Evolutionary conservation across 2,329 filamentous ascomycete genomes (phyloP).

Genomic region (Aspergillus uvarum): DNA sequence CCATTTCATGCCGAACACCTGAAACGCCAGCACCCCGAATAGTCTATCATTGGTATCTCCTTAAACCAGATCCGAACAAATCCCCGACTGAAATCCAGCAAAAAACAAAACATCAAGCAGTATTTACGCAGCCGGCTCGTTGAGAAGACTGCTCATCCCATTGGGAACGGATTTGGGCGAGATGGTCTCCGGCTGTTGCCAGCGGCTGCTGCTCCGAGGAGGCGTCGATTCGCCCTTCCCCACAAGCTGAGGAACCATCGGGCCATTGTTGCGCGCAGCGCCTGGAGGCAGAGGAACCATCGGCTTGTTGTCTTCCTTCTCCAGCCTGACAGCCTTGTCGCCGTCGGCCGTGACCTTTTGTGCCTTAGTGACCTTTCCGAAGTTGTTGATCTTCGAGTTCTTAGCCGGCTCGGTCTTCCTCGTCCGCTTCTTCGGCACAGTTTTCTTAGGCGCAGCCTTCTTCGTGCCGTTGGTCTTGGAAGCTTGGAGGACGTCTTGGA

Average conservation of each 20-base stretch:
- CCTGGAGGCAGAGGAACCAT: constrained; percentile 38
- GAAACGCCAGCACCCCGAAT: constrained; percentile 20
- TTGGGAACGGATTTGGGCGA: constrained; percentile 25
- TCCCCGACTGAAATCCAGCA: constrained; percentile 7
- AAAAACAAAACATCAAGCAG: constrained; percentile 11
- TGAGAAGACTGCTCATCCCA: constrained; percentile 24
- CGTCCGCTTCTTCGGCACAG: constrained; percentile 21
- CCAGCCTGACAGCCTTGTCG: constrained; percentile 27
- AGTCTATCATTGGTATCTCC: constrained; percentile 41
- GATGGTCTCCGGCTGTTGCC: constrained; percentile 23
- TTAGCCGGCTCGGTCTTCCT: constrained; percentile 28
- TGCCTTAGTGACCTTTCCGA: constrained; percentile 36
- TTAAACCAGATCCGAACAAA: constrained; percentile 12
- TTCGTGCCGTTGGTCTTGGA: constrained; percentile 14
- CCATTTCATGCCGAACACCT: constrained; percentile 5
- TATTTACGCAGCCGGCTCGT: constrained; percentile 17
- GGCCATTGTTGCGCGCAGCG: constrained; percentile 38
- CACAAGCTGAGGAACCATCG: constrained; percentile 29
- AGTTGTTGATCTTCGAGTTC: constrained; percentile 32
- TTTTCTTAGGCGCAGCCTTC: constrained; percentile 27
- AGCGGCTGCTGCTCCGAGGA: constrained; percentile 11
- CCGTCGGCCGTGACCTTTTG: constrained; percentile 19
- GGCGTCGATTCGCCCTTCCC: constrained; percentile 20
- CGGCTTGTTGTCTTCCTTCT: constrained; percentile 30
- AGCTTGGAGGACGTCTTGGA: constrained; percentile 27